These are phyloP conservation scores for Astrothelium macrocarpum DNA, from an alignment of 495 filamentous ascomycete genomes.

Conservation along the genomic window DNA sequence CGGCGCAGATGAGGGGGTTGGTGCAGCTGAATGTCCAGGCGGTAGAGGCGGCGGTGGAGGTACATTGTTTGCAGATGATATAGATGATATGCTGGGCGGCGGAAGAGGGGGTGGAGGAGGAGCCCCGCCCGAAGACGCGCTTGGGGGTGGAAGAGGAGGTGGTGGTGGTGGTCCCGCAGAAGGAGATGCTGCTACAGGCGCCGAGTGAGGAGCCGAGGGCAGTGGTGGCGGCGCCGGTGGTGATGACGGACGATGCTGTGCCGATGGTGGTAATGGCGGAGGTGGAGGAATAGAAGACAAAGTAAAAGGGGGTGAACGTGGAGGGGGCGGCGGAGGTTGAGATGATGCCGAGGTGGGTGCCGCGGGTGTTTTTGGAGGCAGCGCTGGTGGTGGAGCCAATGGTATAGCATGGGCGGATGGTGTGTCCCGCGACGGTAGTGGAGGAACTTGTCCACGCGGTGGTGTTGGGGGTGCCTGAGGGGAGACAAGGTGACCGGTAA, in stretches of 20 bases:
- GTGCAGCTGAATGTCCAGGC: conserved; percentile 38
- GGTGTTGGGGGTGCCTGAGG: conserved; percentile 66
- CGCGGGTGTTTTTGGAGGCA: not conserved
- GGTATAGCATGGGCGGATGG: conserved; percentile 15
- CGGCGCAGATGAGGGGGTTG: conserved; percentile 22
- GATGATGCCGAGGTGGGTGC: conserved; percentile 54
- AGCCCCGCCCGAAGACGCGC: conserved; percentile 26
- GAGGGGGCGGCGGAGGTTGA: conserved; percentile 26
- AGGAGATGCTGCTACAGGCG: not conserved
- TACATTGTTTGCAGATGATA: not conserved
- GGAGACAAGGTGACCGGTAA: conserved; percentile 55
- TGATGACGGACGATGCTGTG: conserved; percentile 9
- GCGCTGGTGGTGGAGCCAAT: conserved; percentile 44
- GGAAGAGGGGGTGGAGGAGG: no score
- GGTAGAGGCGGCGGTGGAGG: conserved; percentile 56
- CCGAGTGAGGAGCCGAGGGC: conserved; percentile 8
- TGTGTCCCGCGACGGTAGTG: conserved; percentile 37
- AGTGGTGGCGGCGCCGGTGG: conserved; percentile 5
- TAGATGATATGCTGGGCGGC: no score
- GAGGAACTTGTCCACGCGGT: conserved; percentile 47
- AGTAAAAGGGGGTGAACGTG: conserved; percentile 33
- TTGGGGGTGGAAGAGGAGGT: conserved; percentile 27
- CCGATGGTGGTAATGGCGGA: conserved; percentile 26
- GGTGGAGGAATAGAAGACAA: conserved; percentile 31
- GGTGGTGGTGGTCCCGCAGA: conserved; percentile 15